A percentile compares a stretch with the other conserved stretches of the same genome.
phyloP scores from a whole-genome alignment of 352 stramenopile genomes.

The Phytopythium aichiense region DNA sequence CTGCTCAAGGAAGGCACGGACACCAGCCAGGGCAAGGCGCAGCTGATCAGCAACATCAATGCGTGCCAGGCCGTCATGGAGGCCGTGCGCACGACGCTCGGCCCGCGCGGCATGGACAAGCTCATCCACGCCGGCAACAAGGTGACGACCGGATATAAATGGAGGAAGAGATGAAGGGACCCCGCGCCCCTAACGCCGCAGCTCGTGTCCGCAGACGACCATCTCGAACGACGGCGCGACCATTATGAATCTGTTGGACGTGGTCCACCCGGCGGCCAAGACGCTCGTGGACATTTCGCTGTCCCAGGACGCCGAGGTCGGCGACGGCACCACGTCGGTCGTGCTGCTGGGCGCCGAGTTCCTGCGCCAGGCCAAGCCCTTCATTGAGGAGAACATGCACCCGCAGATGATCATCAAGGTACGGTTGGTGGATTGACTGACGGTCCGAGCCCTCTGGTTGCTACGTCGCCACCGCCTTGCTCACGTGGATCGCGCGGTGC shows the following conservation, averaged over 20 bases:
- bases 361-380: conserved; percentile 96
- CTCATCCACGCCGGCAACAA: conserved; percentile 92
- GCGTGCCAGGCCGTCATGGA: conserved; percentile 95
- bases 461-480: no score
- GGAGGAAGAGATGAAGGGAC: neutral
- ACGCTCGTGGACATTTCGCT: conserved; percentile 98
- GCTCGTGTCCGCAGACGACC: conserved; percentile 61
- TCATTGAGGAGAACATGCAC: conserved; percentile 98
- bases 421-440: no score
- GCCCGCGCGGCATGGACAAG: conserved; percentile 99
- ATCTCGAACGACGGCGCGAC: conserved; percentile 99
- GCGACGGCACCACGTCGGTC: conserved; percentile 96
- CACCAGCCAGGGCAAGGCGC: conserved; percentile 96
- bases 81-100: conserved; percentile 96
- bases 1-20: conserved; percentile 98
- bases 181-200: conserved; percentile 2
- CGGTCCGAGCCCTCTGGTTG: neutral
- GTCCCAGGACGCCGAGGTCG: conserved; percentile 87
- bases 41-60: conserved; percentile 93
- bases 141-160: conserved; percentile 9
- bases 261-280: conserved; percentile 98
- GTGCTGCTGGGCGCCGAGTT: conserved; percentile 97
- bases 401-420: conserved; percentile 89
- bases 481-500: neutral
- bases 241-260: conserved; percentile 98